phyloP scores from a whole-genome alignment of 805 yeast genomes.

The Osmozyma mogii region DNA sequence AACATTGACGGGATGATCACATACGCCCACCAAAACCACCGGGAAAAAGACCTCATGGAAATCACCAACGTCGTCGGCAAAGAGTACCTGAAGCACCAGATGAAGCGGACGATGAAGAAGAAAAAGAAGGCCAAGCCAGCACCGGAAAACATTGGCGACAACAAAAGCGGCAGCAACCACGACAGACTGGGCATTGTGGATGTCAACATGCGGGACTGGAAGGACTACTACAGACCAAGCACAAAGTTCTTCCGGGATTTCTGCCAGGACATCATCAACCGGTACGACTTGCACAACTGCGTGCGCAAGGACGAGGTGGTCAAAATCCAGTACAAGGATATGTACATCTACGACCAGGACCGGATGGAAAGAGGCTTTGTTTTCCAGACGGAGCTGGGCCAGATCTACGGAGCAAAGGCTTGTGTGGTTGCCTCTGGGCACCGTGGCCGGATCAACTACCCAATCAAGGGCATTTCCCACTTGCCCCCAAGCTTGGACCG shows the following conservation, averaged over 20 bases:
- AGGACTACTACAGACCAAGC: constrained; percentile 38
- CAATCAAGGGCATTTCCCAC: constrained; percentile 14
- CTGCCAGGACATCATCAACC: constrained; percentile 24
- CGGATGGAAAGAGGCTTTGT: constrained; percentile 24
- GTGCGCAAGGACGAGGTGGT: constrained; percentile 28
- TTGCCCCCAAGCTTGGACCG: constrained; percentile 11
- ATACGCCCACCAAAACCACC: constrained; percentile 23
- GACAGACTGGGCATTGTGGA: constrained; percentile 31
- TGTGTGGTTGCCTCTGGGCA: constrained; percentile 32
- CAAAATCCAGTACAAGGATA: constrained; percentile 21
- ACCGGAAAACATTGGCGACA: constrained; percentile 7
- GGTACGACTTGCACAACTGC: constrained; percentile 23
- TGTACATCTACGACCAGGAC: constrained; percentile 16
- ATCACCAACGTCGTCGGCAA: constrained; percentile 37
- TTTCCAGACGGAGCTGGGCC: constrained; percentile 23
- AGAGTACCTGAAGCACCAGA: constrained; percentile 36
- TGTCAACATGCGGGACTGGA: constrained; percentile 36
- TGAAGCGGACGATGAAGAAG: constrained; percentile 21
- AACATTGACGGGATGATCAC: constrained; percentile 38
- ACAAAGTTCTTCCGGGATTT: constrained; percentile 32
- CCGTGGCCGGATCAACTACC: constrained; percentile 26
- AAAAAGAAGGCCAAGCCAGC: constrained; percentile 10
- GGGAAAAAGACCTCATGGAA: constrained; percentile 32
- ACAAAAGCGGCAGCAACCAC: constrained; percentile 10
- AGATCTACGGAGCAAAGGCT: constrained; percentile 23